Evolutionary conservation across 1,284 basidiomycete species (phyloP).

Genomic region (Irpex sp.): DNA sequence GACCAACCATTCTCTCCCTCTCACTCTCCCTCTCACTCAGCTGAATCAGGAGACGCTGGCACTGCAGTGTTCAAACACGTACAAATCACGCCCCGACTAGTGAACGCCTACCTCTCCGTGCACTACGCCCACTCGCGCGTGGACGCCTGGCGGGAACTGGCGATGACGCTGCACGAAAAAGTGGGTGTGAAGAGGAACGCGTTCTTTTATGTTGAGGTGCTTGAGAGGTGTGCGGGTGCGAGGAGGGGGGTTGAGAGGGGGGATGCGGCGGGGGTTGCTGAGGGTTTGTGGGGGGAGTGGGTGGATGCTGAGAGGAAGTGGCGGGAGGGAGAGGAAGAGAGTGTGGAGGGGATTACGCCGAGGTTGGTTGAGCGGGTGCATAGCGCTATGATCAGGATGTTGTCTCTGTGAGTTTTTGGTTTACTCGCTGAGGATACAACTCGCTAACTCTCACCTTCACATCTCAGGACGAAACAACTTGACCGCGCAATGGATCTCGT

Average conservation of each 20-base stretch:
- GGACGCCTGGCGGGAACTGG: constrained; percentile 43
- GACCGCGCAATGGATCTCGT: constrained; percentile 52
- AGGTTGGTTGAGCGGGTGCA: constrained; percentile 65
- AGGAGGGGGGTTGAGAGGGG: constrained; percentile 41
- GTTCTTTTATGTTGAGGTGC: constrained; percentile 57
- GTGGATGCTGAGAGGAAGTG: constrained; percentile 35
- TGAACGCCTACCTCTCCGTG: constrained; percentile 84
- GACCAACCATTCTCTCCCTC: constrained; percentile 33
- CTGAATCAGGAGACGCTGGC: background rate
- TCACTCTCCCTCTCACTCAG: background rate
- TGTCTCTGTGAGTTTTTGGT: constrained; percentile 49
- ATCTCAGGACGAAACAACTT: constrained; percentile 43
- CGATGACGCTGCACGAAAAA: constrained; percentile 44
- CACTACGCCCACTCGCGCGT: constrained; percentile 64
- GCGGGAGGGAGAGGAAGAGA: constrained; percentile 8
- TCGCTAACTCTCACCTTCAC: background rate
- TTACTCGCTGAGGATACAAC: constrained; percentile 5
- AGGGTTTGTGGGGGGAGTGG: constrained; percentile 63
- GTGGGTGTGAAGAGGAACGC: constrained; percentile 46
- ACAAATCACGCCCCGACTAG: constrained; percentile 53
- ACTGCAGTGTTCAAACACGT: constrained; percentile 52
- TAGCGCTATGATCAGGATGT: constrained; percentile 58
- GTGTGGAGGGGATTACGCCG: constrained; percentile 31
- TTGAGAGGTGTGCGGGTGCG: constrained; percentile 61
- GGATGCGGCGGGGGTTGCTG: constrained; percentile 45